phyloP scores from a whole-genome alignment of 192 early-diverging fungal genomes.

The Cetraspora pellucida region DNA sequence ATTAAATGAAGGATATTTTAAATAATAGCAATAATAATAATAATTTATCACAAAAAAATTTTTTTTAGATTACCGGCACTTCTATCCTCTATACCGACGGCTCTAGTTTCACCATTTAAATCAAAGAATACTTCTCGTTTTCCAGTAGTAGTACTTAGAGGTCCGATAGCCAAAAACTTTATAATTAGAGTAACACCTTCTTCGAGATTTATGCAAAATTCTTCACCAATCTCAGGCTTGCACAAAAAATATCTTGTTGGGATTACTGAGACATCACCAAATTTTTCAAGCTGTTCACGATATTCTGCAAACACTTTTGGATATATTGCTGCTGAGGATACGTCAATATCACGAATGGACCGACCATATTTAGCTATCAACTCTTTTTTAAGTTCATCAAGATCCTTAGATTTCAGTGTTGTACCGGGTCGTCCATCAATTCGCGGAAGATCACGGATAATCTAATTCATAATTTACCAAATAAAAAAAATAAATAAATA shows the following conservation, averaged over 20 bases:
- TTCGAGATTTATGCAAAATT: constrained; percentile 85
- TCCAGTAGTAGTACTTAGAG: constrained; percentile 71
- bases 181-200: constrained; percentile 90
- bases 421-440: constrained; percentile 88
- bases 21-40: neutral
- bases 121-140: constrained; percentile 94
- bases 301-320: constrained; percentile 93
- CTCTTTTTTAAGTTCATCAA: constrained; percentile 69
- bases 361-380: constrained; percentile 82
- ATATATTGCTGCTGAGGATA: constrained; percentile 88
- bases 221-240: constrained; percentile 85
- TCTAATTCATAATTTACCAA: constrained; percentile 40
- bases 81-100: constrained; percentile 70
- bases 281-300: constrained; percentile 68
- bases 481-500: neutral
- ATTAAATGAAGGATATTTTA: neutral
- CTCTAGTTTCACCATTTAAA: constrained; percentile 92
- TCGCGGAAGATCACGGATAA: constrained; percentile 74
- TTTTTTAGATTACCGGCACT: constrained; percentile 49
- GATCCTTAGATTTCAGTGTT: constrained; percentile 76
- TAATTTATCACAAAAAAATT: neutral
- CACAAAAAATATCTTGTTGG: constrained; percentile 91
- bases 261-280: constrained; percentile 85
- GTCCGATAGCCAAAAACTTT: constrained; percentile 87
- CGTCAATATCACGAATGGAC: constrained; percentile 82